phyloP scores from a whole-genome alignment of 208 protist genomes.

The Crithidia mellificae region DNA sequence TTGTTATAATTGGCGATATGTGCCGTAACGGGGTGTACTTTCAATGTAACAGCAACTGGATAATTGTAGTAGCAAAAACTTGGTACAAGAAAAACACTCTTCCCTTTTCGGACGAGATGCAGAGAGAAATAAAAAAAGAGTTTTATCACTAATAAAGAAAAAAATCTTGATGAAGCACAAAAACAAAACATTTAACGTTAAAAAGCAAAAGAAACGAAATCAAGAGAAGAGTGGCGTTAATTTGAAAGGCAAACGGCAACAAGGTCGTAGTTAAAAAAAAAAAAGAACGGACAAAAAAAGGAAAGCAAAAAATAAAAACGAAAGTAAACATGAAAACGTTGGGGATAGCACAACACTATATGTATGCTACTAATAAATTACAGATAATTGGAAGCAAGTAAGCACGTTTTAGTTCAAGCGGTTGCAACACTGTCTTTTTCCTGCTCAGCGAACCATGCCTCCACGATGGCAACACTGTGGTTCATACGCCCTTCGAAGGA shows the following conservation, averaged over 20 bases:
- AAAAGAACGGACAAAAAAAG: too few relatives aligned
- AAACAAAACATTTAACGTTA: too few relatives aligned
- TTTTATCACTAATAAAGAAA: not conserved
- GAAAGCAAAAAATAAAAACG: too few relatives aligned
- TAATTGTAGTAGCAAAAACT: too few relatives aligned
- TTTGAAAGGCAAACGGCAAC: not conserved
- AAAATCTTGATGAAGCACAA: too few relatives aligned
- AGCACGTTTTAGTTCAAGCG: not conserved
- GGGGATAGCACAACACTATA: too few relatives aligned
- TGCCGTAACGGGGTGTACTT: not conserved
- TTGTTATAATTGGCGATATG: not conserved
- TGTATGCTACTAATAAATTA: not conserved
- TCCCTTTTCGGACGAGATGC: not conserved
- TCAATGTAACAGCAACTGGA: not conserved
- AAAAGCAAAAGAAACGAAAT: not conserved
- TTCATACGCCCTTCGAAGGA: slow-evolving; percentile 10
- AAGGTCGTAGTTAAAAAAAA: too few relatives aligned
- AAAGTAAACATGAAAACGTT: too few relatives aligned
- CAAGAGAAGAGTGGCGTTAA: not conserved
- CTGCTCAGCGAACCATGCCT: slow-evolving; percentile 3
- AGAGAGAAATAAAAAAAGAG: not conserved
- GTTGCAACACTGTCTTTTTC: not conserved
- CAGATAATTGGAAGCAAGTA: not conserved
- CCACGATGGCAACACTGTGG: slow-evolving; percentile 15
- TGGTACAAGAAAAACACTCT: too few relatives aligned